These are phyloP conservation scores for Lithocarpus polystachyus DNA, from an alignment of 306 rosid genomes.

Conservation along the genomic window DNA sequence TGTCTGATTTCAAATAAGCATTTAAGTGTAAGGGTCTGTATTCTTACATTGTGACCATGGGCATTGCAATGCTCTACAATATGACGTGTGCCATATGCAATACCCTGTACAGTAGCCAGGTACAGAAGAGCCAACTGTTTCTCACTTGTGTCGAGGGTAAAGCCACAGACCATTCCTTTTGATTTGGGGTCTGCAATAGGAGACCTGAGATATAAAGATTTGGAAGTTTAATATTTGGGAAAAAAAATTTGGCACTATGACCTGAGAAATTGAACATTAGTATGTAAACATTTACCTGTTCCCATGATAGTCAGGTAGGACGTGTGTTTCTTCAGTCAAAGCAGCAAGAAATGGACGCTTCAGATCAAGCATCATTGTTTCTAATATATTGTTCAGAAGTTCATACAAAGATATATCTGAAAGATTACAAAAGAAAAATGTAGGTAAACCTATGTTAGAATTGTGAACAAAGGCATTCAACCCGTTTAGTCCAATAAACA, in stretches of 20 bases:
- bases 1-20: slow-evolving; percentile 25
- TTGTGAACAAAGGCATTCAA: background rate
- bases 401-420: slow-evolving; percentile 73
- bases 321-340: slow-evolving; percentile 75
- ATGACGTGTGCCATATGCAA: slow-evolving; percentile 96
- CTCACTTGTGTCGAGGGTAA: slow-evolving; percentile 89
- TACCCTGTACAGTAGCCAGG: slow-evolving; percentile 86
- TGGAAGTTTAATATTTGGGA: slow-evolving; percentile 29
- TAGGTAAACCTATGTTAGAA: slow-evolving; percentile 11
- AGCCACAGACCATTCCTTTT: slow-evolving; percentile 82
- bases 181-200: slow-evolving; percentile 94
- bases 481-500: background rate
- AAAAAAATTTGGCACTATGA: slow-evolving; percentile 10
- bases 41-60: slow-evolving; percentile 91
- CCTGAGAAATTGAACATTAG: slow-evolving; percentile 11
- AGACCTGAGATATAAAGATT: slow-evolving; percentile 57
- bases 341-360: slow-evolving; percentile 70
- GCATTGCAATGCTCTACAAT: slow-evolving; percentile 93
- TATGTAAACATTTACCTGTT: slow-evolving; percentile 60
- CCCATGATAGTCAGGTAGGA: slow-evolving; percentile 97
- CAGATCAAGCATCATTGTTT: slow-evolving; percentile 53
- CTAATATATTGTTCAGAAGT: slow-evolving; percentile 77
- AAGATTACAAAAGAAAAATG: slow-evolving; percentile 19
- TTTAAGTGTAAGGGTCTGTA: slow-evolving; percentile 3
- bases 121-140: slow-evolving; percentile 74